phyloP scores from a whole-genome alignment of 106 monocot genomes.

The Allium fistulosum region DNA sequence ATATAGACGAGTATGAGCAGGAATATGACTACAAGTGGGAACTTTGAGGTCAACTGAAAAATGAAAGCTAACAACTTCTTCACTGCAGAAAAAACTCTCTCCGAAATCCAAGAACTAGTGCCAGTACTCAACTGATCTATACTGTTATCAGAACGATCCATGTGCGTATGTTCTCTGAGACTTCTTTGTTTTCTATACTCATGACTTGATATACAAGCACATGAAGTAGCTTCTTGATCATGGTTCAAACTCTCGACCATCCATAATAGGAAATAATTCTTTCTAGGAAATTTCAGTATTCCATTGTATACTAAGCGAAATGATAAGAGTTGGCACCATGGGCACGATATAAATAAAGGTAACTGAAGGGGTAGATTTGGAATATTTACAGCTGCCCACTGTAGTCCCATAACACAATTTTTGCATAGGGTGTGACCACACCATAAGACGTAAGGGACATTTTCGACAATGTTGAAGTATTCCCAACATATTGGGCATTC shows the following conservation, averaged over 20 bases:
- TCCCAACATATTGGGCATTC: conserved; percentile 33
- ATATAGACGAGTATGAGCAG: conserved; percentile 49
- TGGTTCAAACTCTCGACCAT: conserved; percentile 31
- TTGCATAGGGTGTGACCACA: conserved; percentile 36
- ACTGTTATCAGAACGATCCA: background rate
- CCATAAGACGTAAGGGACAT: conserved; percentile 29
- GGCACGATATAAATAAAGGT: conserved; percentile 27
- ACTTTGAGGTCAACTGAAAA: conserved; percentile 43
- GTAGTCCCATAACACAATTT: conserved; percentile 23
- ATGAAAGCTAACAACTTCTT: conserved; percentile 30
- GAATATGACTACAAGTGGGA: conserved; percentile 45
- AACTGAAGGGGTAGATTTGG: conserved; percentile 21
- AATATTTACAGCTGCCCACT: conserved; percentile 24
- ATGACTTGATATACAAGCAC: background rate
- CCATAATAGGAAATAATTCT: conserved; percentile 29
- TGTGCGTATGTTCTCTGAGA: background rate
- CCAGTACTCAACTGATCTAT: background rate
- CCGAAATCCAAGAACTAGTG: conserved; percentile 11
- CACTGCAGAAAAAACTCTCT: conserved; percentile 20
- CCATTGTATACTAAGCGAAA: conserved; percentile 27
- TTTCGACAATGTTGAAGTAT: conserved; percentile 29
- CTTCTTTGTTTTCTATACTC: background rate
- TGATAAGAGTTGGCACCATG: conserved; percentile 22
- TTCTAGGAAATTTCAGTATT: conserved; percentile 25
- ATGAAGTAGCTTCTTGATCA: conserved; percentile 7